Evolutionary conservation across 2,329 filamentous ascomycete genomes (phyloP).

Genomic region (Epicoccum sorghinum): DNA sequence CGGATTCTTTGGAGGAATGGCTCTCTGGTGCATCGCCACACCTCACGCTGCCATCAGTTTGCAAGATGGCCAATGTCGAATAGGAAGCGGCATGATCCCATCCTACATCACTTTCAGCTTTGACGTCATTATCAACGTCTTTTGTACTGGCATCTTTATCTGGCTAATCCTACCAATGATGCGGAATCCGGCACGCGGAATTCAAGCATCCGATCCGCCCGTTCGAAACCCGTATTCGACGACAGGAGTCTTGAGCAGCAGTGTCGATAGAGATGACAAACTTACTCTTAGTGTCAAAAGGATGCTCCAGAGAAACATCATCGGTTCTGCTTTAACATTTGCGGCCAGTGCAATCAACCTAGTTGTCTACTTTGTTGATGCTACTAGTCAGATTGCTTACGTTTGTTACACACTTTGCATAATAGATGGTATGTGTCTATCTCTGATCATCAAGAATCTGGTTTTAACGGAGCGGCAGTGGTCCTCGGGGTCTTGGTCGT

Average conservation of each 20-base stretch:
- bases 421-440: background rate
- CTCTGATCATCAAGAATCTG: background rate
- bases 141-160: background rate
- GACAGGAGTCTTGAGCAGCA: background rate
- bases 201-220: background rate
- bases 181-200: background rate
- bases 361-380: background rate
- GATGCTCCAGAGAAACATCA: background rate
- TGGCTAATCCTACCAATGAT: background rate
- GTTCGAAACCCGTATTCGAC: background rate
- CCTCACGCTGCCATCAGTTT: background rate
- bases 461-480: background rate
- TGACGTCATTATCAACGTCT: background rate
- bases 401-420: background rate
- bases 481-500: background rate
- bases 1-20: background rate
- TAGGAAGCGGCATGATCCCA: background rate
- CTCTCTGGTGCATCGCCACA: background rate
- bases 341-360: background rate
- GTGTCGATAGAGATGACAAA: background rate
- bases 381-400: conserved; percentile 1
- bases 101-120: background rate
- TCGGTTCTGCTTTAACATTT: background rate
- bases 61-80: background rate
- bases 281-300: background rate